A percentile compares a stretch with the other conserved stretches of the same genome.
Conservation (phyloP, 1,284 basidiomycete species). For the Sanghuangporus weigelae region DNA sequence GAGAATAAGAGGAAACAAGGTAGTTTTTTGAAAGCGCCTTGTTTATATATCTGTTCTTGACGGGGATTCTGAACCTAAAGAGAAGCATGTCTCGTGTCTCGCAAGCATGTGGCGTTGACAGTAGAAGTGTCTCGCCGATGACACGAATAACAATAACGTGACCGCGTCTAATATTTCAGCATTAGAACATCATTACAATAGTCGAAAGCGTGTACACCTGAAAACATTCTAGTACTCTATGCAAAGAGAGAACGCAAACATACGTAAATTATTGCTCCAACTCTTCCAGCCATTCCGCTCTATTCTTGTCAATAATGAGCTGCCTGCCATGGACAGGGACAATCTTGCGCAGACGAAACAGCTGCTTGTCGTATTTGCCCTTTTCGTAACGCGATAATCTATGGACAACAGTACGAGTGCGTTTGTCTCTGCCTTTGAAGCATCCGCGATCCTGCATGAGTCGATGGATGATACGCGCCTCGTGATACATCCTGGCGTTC, state of each 20-base stretch:
- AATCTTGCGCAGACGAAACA: not conserved
- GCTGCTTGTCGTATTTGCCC: not conserved
- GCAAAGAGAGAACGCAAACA: not conserved
- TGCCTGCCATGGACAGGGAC: not conserved
- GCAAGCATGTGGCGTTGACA: not conserved
- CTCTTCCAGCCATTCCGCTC: constrained; percentile 1
- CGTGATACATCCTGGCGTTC: constrained; percentile 1
- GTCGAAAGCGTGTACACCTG: not conserved
- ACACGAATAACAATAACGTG: not conserved
- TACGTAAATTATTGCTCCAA: not conserved
- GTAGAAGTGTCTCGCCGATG: not conserved
- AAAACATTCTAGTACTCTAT: not conserved
- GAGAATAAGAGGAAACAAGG: not conserved
- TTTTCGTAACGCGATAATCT: constrained; percentile 5
- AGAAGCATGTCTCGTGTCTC: not conserved
- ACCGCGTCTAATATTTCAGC: not conserved
- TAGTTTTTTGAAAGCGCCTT: not conserved
- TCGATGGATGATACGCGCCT: constrained; percentile 1
- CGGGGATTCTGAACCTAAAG: not conserved
- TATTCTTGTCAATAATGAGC: not conserved
- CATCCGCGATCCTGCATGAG: constrained; percentile 6
- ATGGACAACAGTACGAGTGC: constrained; percentile 1
- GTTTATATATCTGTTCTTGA: not conserved
- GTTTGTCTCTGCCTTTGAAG: constrained; percentile 1
- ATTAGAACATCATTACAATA: not conserved